Percentiles rank a stretch among this genome's conserved stretches.
Evolutionary conservation across 805 yeast genomes (phyloP).

Genomic region (Wickerhamiella qilinensis): DNA sequence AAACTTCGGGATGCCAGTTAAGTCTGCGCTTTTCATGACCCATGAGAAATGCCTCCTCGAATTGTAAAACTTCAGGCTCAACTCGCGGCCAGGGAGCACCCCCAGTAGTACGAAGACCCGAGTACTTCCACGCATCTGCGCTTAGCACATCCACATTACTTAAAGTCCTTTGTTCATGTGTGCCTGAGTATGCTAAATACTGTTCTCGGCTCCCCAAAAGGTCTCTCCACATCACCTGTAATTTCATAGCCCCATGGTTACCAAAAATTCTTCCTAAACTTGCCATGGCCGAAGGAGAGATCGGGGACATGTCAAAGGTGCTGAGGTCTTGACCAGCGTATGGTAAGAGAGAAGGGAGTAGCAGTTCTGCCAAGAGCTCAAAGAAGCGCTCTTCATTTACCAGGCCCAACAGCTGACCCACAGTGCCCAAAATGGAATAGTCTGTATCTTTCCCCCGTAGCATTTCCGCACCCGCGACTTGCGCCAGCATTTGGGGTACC

Average conservation of each 20-base stretch:
- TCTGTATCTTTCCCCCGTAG: not conserved
- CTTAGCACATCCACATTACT: too few relatives aligned
- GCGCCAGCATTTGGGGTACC: not conserved
- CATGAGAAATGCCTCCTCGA: too few relatives aligned
- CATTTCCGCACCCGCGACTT: not conserved
- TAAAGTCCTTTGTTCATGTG: too few relatives aligned
- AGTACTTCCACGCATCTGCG: too few relatives aligned
- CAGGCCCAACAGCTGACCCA: conserved; percentile 1
- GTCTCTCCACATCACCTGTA: not conserved
- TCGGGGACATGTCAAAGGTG: too few relatives aligned
- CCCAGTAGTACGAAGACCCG: too few relatives aligned
- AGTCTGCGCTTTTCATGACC: not conserved
- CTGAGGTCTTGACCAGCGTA: too few relatives aligned
- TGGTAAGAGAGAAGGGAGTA: not conserved
- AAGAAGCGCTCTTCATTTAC: conserved; percentile 4
- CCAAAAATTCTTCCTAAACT: too few relatives aligned
- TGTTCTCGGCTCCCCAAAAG: not conserved
- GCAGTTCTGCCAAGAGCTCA: conserved; percentile 11
- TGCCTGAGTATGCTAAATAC: too few relatives aligned
- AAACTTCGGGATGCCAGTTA: not conserved
- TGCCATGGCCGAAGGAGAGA: too few relatives aligned
- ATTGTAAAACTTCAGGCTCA: too few relatives aligned
- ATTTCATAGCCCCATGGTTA: not conserved
- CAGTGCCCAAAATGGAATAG: not conserved
- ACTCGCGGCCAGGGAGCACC: too few relatives aligned